Conservation (phyloP, 495 filamentous ascomycete genomes). For the Penicillium diatomitis region DNA sequence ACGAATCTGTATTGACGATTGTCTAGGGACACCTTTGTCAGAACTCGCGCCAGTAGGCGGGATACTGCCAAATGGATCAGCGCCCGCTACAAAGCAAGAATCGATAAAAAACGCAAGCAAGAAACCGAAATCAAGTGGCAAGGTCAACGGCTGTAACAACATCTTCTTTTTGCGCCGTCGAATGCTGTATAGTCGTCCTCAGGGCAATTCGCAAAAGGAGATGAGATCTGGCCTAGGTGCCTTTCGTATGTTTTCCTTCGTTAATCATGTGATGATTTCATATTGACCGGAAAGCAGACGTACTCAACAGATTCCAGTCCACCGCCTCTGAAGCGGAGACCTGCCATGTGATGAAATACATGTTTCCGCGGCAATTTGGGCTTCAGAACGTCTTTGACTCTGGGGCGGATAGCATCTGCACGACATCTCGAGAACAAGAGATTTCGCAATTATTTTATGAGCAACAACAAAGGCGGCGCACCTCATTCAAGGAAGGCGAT, state of each 20-base stretch:
- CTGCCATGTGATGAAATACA: conserved; percentile 75
- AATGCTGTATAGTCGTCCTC: conserved; percentile 75
- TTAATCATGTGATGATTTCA: not conserved
- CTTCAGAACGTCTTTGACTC: conserved; percentile 88
- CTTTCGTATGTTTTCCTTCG: conserved; percentile 56
- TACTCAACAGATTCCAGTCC: conserved; percentile 65
- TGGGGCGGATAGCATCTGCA: conserved; percentile 51
- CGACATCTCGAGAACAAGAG: conserved; percentile 67
- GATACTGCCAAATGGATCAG: not conserved
- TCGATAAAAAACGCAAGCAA: not conserved
- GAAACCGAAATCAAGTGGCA: not conserved
- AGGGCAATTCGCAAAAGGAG: conserved; percentile 54
- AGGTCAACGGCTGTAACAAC: conserved; percentile 36
- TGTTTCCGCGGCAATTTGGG: conserved; percentile 86
- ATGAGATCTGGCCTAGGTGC: conserved; percentile 68
- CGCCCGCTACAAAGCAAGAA: not conserved
- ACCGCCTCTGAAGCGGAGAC: conserved; percentile 41
- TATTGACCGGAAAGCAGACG: conserved; percentile 46
- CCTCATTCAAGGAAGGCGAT: not conserved
- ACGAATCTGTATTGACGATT: not conserved
- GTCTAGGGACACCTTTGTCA: conserved; percentile 41
- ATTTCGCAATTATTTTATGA: conserved; percentile 38
- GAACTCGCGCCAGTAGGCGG: conserved; percentile 25
- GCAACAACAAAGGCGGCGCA: not conserved
- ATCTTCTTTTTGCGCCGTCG: conserved; percentile 74